These are phyloP conservation scores for Kalanchoe fedtschenkoi DNA, from an alignment of 164 flowering plant genomes.

Conservation along the genomic window DNA sequence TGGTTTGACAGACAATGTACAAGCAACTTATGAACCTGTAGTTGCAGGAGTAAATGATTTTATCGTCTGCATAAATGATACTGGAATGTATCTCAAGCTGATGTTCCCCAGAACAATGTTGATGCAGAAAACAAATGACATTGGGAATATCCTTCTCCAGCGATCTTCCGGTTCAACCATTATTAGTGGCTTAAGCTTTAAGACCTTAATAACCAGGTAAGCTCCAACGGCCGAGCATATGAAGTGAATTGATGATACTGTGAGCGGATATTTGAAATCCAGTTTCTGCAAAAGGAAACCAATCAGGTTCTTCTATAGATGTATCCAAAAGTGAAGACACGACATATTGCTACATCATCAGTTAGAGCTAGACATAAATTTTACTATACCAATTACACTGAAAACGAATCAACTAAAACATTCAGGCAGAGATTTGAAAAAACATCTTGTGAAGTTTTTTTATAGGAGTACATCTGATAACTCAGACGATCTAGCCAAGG, in stretches of 20 bases:
- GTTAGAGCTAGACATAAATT: too few relatives aligned
- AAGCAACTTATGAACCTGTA: conserved; percentile 51
- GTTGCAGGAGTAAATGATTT: conserved; percentile 99
- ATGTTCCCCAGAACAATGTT: conserved; percentile 95
- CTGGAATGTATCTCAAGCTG: conserved; percentile 92
- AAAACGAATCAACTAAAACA: too few relatives aligned
- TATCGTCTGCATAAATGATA: conserved; percentile 97
- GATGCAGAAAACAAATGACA: conserved; percentile 94
- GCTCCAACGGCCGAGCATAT: conserved; percentile 92
- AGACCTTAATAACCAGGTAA: conserved; percentile 64
- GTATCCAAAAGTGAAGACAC: too few relatives aligned
- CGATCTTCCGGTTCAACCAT: conserved; percentile 87
- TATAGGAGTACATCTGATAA: too few relatives aligned
- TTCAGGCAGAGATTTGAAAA: too few relatives aligned
- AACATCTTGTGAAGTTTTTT: too few relatives aligned
- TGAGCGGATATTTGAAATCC: conserved; percentile 86
- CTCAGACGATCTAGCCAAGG: too few relatives aligned
- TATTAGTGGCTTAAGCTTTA: conserved; percentile 85
- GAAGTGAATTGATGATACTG: conserved; percentile 91
- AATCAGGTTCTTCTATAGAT: conserved; percentile 7
- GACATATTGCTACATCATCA: too few relatives aligned
- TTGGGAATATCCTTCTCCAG: conserved; percentile 95
- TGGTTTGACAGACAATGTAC: not conserved
- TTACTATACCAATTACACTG: too few relatives aligned
- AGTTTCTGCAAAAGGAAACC: conserved; percentile 47